Evolutionary conservation across 2,329 filamentous ascomycete genomes (phyloP).

Genomic region (Tricladium varicosporioides): DNA sequence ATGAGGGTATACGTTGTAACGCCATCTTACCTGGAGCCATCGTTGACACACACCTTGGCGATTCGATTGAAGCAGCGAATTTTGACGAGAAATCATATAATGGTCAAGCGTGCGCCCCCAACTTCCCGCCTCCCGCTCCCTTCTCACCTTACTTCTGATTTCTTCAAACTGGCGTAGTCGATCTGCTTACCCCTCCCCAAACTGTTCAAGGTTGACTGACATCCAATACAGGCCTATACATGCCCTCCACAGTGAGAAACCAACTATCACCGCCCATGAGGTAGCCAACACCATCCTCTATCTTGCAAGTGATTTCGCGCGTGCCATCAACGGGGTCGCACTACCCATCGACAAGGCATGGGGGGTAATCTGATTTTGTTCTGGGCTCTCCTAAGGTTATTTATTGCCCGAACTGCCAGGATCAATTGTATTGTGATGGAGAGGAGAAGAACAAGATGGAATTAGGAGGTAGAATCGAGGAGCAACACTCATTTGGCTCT

Average conservation of each 20-base stretch:
- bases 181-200: background rate
- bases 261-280: conserved; percentile 32
- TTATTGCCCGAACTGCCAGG: too few relatives aligned
- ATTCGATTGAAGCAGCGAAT: background rate
- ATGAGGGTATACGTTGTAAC: conserved; percentile 46
- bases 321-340: conserved; percentile 36
- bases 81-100: background rate
- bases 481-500: too few relatives aligned
- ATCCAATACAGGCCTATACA: too few relatives aligned
- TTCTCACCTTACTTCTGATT: too few relatives aligned
- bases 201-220: conserved; percentile 21
- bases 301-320: conserved; percentile 35
- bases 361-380: conserved; percentile 31
- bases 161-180: too few relatives aligned
- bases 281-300: conserved; percentile 39
- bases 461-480: too few relatives aligned
- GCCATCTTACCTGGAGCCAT: conserved; percentile 40
- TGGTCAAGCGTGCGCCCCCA: background rate
- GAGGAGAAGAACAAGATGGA: too few relatives aligned
- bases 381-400: too few relatives aligned
- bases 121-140: too few relatives aligned
- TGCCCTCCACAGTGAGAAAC: conserved; percentile 28
- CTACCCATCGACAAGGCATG: conserved; percentile 39
- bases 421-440: too few relatives aligned
- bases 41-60: background rate